Percentiles rank a stretch among this genome's conserved stretches.
Evolutionary conservation across 179 eudicot species (phyloP).

Genomic region (Beta macrorhiza): DNA sequence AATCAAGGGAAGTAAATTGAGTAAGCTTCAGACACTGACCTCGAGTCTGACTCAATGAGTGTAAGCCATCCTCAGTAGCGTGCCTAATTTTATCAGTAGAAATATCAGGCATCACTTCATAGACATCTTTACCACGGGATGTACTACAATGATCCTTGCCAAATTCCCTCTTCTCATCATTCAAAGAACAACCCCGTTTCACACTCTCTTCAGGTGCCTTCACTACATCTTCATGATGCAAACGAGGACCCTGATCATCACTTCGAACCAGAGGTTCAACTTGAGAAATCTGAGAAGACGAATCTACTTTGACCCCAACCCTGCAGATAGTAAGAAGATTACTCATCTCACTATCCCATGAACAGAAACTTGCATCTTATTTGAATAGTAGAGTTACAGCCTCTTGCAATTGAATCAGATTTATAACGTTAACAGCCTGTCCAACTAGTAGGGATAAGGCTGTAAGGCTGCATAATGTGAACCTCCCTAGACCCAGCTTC

Average conservation of each 20-base stretch:
- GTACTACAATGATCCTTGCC: slow-evolving; percentile 27
- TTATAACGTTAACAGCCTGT: neutral
- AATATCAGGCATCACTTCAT: slow-evolving; percentile 15
- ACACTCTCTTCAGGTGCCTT: slow-evolving; percentile 22
- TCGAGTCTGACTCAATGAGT: slow-evolving; percentile 30
- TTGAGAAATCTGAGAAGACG: slow-evolving; percentile 25
- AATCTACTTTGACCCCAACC: slow-evolving; percentile 24
- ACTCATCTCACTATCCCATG: slow-evolving; percentile 9
- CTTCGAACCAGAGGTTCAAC: slow-evolving; percentile 23
- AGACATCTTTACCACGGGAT: slow-evolving; percentile 19
- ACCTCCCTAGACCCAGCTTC: neutral
- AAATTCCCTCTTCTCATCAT: slow-evolving; percentile 17
- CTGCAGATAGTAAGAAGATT: slow-evolving; percentile 30
- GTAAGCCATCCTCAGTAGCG: slow-evolving; percentile 28
- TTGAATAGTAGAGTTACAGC: neutral
- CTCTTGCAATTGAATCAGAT: neutral
- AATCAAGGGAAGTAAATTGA: slow-evolving; percentile 18
- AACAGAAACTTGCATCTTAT: neutral
- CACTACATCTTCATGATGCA: slow-evolving; percentile 20
- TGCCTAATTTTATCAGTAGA: slow-evolving; percentile 20
- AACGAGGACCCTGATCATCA: slow-evolving; percentile 22
- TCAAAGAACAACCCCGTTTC: slow-evolving; percentile 8
- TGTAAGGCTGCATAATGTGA: slow-evolving; percentile 5
- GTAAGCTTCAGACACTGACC: slow-evolving; percentile 32
- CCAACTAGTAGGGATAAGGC: neutral